phyloP scores from a whole-genome alignment of 2,329 filamentous ascomycete species.

The Cladosporium velox region DNA sequence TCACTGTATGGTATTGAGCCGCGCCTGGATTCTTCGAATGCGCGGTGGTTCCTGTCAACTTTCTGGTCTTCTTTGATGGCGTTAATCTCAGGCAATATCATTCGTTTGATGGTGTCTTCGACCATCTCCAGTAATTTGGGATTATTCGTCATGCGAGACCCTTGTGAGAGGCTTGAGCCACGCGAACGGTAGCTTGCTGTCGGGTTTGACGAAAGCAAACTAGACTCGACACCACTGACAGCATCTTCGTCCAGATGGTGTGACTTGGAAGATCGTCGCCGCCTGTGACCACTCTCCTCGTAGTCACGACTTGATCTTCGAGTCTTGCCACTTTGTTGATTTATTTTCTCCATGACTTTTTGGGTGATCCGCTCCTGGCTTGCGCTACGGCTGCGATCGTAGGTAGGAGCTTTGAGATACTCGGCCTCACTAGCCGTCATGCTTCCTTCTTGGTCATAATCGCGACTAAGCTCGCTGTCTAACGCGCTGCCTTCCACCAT shows the following conservation, averaged over 20 bases:
- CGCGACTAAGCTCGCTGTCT: slow-evolving; percentile 45
- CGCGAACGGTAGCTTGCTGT: slow-evolving; percentile 60
- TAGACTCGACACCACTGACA: slow-evolving; percentile 60
- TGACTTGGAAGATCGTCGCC: slow-evolving; percentile 46
- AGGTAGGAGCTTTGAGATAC: slow-evolving; percentile 58
- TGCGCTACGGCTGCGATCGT: slow-evolving; percentile 62
- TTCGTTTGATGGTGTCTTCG: slow-evolving; percentile 84
- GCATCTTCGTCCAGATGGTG: slow-evolving; percentile 54
- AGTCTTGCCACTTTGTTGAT: slow-evolving; percentile 47
- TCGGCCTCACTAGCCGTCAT: slow-evolving; percentile 38
- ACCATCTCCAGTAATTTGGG: slow-evolving; percentile 88
- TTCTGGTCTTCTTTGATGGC: slow-evolving; percentile 89
- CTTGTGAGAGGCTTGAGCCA: slow-evolving; percentile 58
- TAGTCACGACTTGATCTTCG: slow-evolving; percentile 40
- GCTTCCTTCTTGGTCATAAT: slow-evolving; percentile 33
- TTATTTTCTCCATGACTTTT: slow-evolving; percentile 68
- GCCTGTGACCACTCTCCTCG: slow-evolving; percentile 36
- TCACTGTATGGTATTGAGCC: slow-evolving; percentile 47
- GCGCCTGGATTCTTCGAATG: slow-evolving; percentile 65
- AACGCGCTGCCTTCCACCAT: slow-evolving; percentile 61
- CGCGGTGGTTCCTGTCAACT: slow-evolving; percentile 68
- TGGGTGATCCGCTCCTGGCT: slow-evolving; percentile 69
- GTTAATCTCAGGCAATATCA: slow-evolving; percentile 89
- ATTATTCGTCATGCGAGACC: slow-evolving; percentile 86
- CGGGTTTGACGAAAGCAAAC: slow-evolving; percentile 60